Base-by-base conservation (phyloP, 352 stramenopile species). In the Achlya hypogyna region DNA sequence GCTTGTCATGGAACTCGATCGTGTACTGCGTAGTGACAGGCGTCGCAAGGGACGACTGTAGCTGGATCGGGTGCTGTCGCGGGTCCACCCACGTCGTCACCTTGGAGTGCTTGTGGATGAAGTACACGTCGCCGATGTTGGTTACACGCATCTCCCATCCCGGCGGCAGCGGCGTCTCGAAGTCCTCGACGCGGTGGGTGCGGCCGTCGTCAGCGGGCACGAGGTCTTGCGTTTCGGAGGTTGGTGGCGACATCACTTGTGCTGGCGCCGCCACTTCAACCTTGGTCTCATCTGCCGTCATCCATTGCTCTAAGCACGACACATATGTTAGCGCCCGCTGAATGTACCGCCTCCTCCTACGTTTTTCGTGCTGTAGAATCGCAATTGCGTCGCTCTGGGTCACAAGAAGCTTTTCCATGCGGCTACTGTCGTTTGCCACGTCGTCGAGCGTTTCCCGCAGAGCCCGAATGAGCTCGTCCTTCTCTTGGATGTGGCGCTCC, bases 71-170 rank as follows among this genome's bases (percentile, higher is more conserved):
- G n/a, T 62, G 63, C 31, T 63, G 62, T 23, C 84, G 80, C 10
- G 84, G 84, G 27, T 93, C 84, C 28, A 78, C 77, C 84, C 84
- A 93, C 2, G 84, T 93, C 5, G 82, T 89, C 12, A 82, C 73
- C 3, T 87, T 84, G 1, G 81, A 89, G 45, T 82, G 81, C 51
- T 78, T 78, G 47, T 93, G 85, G 8, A 93, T 78, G 45, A 93
- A 93, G 69, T 89, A 93, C 0, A 93, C 84, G 0, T 76, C 73
- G 29, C 84, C 84, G 0, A 71, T 74, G 18, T 78, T 79, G 0
- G 82, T 91, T 1, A 89, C 84, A 0, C 82, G 81, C 84, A 93
- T 93, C 63, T 93, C 84, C 84, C 84, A 93, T 0, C 82, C 84
- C 65, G 77, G 73, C 22, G 84, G 82, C 23, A 93, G 43, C 1